Evolutionary conservation across 1,284 basidiomycete species (phyloP).

Genomic region (Boletellus sp.): DNA sequence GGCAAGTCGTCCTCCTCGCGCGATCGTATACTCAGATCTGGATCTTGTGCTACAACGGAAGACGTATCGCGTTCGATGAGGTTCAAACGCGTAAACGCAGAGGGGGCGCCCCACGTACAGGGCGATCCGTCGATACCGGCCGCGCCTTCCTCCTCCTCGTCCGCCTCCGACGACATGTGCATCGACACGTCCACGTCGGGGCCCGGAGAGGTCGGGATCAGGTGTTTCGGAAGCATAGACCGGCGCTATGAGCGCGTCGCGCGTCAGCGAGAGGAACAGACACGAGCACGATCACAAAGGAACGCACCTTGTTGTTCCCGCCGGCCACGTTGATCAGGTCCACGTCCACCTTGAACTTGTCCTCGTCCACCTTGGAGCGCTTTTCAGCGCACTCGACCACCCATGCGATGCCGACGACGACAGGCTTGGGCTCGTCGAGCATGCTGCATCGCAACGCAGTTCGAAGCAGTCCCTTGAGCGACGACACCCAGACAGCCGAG

Average conservation of each 20-base stretch:
- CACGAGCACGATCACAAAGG: conserved; percentile 23
- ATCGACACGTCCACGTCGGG: conserved; percentile 20
- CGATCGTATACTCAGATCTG: conserved; percentile 28
- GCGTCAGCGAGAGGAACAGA: not conserved
- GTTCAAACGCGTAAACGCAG: too few relatives aligned
- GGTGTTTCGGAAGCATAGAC: conserved; percentile 66
- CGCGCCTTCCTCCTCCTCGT: conserved; percentile 24
- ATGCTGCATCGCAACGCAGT: conserved; percentile 39
- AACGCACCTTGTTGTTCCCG: conserved; percentile 60
- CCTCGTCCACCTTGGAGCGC: conserved; percentile 61
- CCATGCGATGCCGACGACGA: conserved; percentile 88
- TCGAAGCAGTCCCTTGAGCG: too few relatives aligned
- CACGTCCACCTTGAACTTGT: conserved; percentile 64
- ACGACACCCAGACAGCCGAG: too few relatives aligned
- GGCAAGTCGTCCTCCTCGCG: conserved; percentile 49
- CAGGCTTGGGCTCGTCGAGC: conserved; percentile 65
- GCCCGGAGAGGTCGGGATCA: conserved; percentile 35
- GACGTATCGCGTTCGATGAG: too few relatives aligned
- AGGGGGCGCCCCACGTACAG: conserved; percentile 47
- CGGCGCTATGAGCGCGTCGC: conserved; percentile 48
- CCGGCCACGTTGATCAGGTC: conserved; percentile 58
- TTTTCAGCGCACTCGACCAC: conserved; percentile 66
- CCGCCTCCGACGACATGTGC: conserved; percentile 28
- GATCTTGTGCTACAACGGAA: conserved; percentile 32
- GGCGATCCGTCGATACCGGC: conserved; percentile 41